Evolutionary conservation across 441 rosid species (phyloP).

Genomic region (Geranium incanum): DNA sequence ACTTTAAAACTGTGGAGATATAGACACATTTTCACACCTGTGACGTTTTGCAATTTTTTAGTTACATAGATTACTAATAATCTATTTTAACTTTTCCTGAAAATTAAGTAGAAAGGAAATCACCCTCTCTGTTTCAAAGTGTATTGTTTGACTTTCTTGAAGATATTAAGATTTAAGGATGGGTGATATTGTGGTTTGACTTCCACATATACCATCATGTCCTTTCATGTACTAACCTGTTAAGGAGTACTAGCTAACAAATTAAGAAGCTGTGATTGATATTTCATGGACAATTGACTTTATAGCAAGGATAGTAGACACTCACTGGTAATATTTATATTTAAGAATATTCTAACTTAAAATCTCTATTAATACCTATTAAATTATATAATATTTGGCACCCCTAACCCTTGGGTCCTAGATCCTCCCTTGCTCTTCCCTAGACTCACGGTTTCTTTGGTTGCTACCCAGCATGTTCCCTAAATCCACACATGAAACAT

Average conservation of each 20-base stretch:
- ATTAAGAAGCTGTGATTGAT: no score
- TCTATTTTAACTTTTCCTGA: neutral
- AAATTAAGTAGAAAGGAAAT: no score
- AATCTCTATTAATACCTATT: neutral
- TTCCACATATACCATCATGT: no score
- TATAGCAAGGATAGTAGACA: neutral
- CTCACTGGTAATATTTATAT: neutral
- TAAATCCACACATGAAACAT: conserved; percentile 98
- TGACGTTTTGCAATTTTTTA: conserved; percentile 7
- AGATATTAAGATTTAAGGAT: no score
- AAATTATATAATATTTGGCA: neutral
- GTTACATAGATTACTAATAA: neutral
- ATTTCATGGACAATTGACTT: no score
- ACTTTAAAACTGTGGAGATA: no score
- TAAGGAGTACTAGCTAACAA: no score
- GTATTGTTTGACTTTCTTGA: no score
- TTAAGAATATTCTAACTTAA: neutral
- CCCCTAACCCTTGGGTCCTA: neutral
- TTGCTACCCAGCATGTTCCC: conserved; percentile 86
- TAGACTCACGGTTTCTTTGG: conserved; percentile 24
- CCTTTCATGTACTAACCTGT: no score
- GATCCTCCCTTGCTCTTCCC: neutral
- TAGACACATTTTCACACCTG: neutral
- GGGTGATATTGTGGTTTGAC: no score
- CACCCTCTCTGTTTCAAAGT: no score